Conservation (phyloP, 495 filamentous ascomycete genomes). For the Daldinia concentrica region DNA sequence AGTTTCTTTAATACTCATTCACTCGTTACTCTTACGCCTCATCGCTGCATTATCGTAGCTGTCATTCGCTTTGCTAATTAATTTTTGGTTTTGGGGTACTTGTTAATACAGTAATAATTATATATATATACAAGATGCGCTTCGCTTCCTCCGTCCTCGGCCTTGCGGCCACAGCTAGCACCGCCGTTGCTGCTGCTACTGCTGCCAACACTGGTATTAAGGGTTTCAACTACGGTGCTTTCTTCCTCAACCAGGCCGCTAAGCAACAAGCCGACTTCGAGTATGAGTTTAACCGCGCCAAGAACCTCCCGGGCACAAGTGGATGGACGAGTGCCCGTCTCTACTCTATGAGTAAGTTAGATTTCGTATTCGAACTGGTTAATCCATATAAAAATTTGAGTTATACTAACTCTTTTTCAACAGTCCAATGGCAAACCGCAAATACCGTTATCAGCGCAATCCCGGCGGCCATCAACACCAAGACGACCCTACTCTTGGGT, state of each 20-base stretch:
- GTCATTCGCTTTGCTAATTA: conserved; percentile 37
- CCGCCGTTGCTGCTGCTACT: conserved; percentile 40
- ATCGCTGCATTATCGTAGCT: conserved; percentile 29
- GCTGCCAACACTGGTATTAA: conserved; percentile 58
- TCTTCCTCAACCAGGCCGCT: conserved; percentile 65
- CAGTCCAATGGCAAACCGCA: conserved; percentile 60
- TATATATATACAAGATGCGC: conserved; percentile 45
- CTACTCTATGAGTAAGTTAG: conserved; percentile 53
- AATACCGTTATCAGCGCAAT: conserved; percentile 68
- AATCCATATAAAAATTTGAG: no score
- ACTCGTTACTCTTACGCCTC: conserved; percentile 21
- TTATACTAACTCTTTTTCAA: conserved; percentile 19
- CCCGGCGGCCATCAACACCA: conserved; percentile 72
- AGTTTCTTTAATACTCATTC: conserved; percentile 16
- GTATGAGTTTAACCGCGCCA: conserved; percentile 71
- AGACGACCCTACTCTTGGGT: conserved; percentile 74
- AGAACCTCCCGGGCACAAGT: conserved; percentile 69
- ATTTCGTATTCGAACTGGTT: not conserved
- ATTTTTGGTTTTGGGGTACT: conserved; percentile 34
- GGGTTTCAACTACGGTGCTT: conserved; percentile 82
- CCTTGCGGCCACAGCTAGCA: conserved; percentile 45
- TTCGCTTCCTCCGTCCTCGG: conserved; percentile 48
- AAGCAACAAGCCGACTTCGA: conserved; percentile 70
- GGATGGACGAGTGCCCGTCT: conserved; percentile 73
- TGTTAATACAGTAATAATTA: conserved; percentile 38